Evolutionary conservation across 2,329 filamentous ascomycete genomes (phyloP).

Genomic region (Raffaelea albimanens): DNA sequence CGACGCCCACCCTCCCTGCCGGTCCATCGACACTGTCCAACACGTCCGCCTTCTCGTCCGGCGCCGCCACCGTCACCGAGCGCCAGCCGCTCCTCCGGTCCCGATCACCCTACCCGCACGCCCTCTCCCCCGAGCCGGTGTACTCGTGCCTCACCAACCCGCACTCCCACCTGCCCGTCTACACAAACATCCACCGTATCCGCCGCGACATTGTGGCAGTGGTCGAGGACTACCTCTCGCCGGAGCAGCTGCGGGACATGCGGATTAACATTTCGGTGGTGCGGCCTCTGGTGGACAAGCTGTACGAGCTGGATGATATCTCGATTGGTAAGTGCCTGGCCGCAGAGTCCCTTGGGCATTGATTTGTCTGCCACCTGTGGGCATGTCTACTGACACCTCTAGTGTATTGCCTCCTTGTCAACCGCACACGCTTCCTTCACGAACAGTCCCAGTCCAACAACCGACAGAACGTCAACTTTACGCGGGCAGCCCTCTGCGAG

Average conservation of each 20-base stretch:
- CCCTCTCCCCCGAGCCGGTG: constrained; percentile 29
- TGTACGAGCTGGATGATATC: constrained; percentile 70
- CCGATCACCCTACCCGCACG: constrained; percentile 22
- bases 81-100: constrained; percentile 18
- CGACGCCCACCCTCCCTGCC: neutral
- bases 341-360: neutral
- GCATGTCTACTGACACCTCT: neutral
- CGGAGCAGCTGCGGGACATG: constrained; percentile 70
- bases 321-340: constrained; percentile 49
- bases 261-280: constrained; percentile 75
- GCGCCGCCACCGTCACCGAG: constrained; percentile 2
- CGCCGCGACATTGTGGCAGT: constrained; percentile 54
- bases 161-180: constrained; percentile 58
- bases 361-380: no score
- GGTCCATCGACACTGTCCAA: neutral
- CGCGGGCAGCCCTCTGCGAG: constrained; percentile 70
- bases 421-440: constrained; percentile 67
- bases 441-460: constrained; percentile 69
- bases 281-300: constrained; percentile 71
- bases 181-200: constrained; percentile 68
- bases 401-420: constrained; percentile 77
- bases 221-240: constrained; percentile 53
- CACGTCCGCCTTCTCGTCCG: neutral
- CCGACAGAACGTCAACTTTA: constrained; percentile 72
- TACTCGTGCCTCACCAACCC: constrained; percentile 48